Conservation (phyloP, 352 stramenopile species). For the Phytophthora meadii region DNA sequence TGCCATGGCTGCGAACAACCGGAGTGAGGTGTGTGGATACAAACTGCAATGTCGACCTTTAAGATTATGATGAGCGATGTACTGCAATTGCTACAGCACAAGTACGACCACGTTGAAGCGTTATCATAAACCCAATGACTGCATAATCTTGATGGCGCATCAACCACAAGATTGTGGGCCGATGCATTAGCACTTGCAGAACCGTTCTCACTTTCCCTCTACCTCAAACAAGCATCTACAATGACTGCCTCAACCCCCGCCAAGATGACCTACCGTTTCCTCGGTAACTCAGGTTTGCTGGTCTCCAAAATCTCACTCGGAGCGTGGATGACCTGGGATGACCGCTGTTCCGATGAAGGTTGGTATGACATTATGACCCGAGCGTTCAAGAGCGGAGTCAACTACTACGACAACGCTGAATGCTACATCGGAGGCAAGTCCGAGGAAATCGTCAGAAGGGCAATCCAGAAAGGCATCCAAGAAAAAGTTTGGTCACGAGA, state of each 20-base stretch:
- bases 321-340: slow-evolving; percentile 33
- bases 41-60: too few species aligned
- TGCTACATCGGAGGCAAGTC: slow-evolving; percentile 40
- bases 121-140: too few species aligned
- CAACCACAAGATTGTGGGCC: too few species aligned
- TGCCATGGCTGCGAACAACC: too few species aligned
- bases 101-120: too few species aligned
- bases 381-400: slow-evolving; percentile 49
- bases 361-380: slow-evolving; percentile 45
- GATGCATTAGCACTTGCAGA: too few species aligned
- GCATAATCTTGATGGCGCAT: too few species aligned
- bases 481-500: slow-evolving; percentile 39
- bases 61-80: too few species aligned
- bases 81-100: too few species aligned
- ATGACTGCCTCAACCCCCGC: slow-evolving; percentile 12
- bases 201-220: not conserved
- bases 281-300: slow-evolving; percentile 42
- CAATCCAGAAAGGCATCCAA: slow-evolving; percentile 45
- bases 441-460: slow-evolving; percentile 42
- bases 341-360: slow-evolving; percentile 16
- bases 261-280: slow-evolving; percentile 45
- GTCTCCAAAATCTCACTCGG: slow-evolving; percentile 50
- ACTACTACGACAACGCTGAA: slow-evolving; percentile 59
- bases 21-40: too few species aligned
- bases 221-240: not conserved